Evolutionary conservation across 2,329 filamentous ascomycete species (phyloP).

Genomic region (Paecilomyces niveus): DNA sequence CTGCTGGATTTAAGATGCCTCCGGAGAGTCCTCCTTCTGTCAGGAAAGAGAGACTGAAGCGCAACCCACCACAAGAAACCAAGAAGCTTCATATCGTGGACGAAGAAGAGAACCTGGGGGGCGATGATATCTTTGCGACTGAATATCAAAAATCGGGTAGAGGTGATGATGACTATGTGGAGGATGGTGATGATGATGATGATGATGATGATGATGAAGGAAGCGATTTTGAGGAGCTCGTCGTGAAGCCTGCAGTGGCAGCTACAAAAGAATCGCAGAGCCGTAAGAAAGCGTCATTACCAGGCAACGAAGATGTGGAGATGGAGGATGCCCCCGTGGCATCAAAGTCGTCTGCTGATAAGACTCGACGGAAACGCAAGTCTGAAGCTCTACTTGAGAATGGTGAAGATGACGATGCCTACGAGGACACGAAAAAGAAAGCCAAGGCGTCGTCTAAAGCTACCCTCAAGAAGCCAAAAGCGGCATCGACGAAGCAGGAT

Average conservation of each 20-base stretch:
- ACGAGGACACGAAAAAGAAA: slow-evolving; percentile 54
- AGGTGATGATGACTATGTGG: slow-evolving; percentile 60
- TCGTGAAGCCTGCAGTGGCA: slow-evolving; percentile 53
- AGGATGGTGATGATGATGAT: slow-evolving; percentile 52
- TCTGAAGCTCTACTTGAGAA: slow-evolving; percentile 48
- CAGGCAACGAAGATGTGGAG: slow-evolving; percentile 41
- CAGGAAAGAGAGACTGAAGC: slow-evolving; percentile 11
- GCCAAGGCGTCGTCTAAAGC: slow-evolving; percentile 23
- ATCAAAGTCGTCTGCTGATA: slow-evolving; percentile 36
- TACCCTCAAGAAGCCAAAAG: slow-evolving; percentile 42
- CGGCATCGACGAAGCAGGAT: slow-evolving; percentile 59
- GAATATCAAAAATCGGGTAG: slow-evolving; percentile 60
- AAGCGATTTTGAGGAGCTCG: slow-evolving; percentile 56
- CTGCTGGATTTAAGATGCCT: slow-evolving; percentile 14
- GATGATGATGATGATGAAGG: slow-evolving; percentile 60
- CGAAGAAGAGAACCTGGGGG: slow-evolving; percentile 59
- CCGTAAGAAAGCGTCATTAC: slow-evolving; percentile 24
- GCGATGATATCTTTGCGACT: slow-evolving; percentile 78
- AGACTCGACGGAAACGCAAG: slow-evolving; percentile 48
- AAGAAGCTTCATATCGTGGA: slow-evolving; percentile 44
- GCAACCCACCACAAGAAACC: slow-evolving; percentile 11
- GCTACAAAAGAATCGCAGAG: slow-evolving; percentile 38
- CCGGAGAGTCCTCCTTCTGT: slow-evolving; percentile 3
- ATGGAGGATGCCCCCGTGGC: slow-evolving; percentile 46
- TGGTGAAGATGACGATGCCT: slow-evolving; percentile 48